These are phyloP conservation scores for Annulohypoxylon moriforme DNA, from an alignment of 495 filamentous ascomycete species.

Conservation along the genomic window DNA sequence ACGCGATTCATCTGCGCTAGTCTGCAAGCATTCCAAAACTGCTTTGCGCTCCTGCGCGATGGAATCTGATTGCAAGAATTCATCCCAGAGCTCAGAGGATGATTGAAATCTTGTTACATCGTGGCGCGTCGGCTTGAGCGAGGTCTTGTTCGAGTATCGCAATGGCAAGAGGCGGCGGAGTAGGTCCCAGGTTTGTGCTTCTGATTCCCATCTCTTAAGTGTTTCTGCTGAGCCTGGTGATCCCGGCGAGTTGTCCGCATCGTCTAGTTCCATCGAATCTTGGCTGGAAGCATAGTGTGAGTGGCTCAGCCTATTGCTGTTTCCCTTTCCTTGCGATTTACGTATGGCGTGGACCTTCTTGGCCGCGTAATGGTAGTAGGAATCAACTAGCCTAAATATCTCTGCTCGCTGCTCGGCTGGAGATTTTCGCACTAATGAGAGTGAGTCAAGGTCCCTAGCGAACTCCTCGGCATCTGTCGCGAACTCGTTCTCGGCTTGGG, in stretches of 20 bases:
- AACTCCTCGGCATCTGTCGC: constrained; percentile 59
- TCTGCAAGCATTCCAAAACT: constrained; percentile 85
- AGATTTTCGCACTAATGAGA: constrained; percentile 45
- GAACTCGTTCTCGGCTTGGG: constrained; percentile 44
- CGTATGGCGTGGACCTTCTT: constrained; percentile 53
- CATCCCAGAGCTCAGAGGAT: constrained; percentile 55
- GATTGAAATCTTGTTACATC: constrained; percentile 48
- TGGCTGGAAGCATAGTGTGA: constrained; percentile 69
- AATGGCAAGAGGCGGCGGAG: constrained; percentile 70
- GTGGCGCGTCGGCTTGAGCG: constrained; percentile 46
- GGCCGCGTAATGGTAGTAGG: constrained; percentile 55
- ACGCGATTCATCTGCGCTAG: constrained; percentile 69
- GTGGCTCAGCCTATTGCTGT: constrained; percentile 27
- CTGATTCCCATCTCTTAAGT: constrained; percentile 61
- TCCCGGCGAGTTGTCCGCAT: constrained; percentile 53
- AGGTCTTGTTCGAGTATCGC: constrained; percentile 55
- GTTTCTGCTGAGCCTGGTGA: constrained; percentile 49
- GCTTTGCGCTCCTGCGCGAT: constrained; percentile 74
- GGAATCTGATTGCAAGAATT: constrained; percentile 60
- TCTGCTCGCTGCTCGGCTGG: constrained; percentile 55
- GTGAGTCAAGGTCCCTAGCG: constrained; percentile 57
- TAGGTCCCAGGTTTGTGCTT: constrained; percentile 90
- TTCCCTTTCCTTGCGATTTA: constrained; percentile 44
- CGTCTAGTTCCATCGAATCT: constrained; percentile 70
- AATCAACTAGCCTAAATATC: constrained; percentile 58